Percentiles rank a stretch among this genome's conserved stretches.
These are phyloP conservation scores for Eutrema heterophyllum DNA, from an alignment of 345 rosid genomes.

Conservation along the genomic window DNA sequence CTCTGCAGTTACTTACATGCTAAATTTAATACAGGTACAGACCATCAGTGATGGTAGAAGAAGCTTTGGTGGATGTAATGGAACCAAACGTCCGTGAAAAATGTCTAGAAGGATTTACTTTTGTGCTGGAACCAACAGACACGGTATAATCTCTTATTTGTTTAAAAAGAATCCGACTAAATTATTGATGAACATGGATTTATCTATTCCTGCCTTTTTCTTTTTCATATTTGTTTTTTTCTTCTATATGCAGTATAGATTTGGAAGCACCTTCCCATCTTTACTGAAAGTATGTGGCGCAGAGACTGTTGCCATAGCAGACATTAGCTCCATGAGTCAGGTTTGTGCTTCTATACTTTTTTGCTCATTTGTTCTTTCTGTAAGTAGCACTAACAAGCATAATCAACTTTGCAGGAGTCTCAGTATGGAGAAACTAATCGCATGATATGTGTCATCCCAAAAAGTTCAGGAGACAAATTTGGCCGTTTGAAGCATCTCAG, in stretches of 20 bases:
- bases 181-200: background rate
- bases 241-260: slow-evolving; percentile 56
- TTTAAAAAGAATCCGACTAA: background rate
- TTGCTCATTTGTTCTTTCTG: slow-evolving; percentile 7
- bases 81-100: slow-evolving; percentile 57
- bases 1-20: slow-evolving; percentile 10
- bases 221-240: background rate
- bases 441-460: slow-evolving; percentile 52
- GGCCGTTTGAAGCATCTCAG: slow-evolving; percentile 42
- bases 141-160: slow-evolving; percentile 42
- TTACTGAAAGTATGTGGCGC: slow-evolving; percentile 58
- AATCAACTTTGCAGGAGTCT: slow-evolving; percentile 41
- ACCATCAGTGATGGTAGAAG: slow-evolving; percentile 60
- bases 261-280: slow-evolving; percentile 46
- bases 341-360: slow-evolving; percentile 33
- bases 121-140: slow-evolving; percentile 53
- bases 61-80: slow-evolving; percentile 51
- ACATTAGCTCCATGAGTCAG: slow-evolving; percentile 59
- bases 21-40: slow-evolving; percentile 35
- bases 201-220: background rate
- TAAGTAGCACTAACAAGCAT: background rate
- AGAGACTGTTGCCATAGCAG: slow-evolving; percentile 44
- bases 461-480: slow-evolving; percentile 46
- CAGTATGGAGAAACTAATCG: slow-evolving; percentile 40
- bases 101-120: slow-evolving; percentile 65